phyloP scores from a whole-genome alignment of 1,284 basidiomycete genomes.

The Malassezia nana region DNA sequence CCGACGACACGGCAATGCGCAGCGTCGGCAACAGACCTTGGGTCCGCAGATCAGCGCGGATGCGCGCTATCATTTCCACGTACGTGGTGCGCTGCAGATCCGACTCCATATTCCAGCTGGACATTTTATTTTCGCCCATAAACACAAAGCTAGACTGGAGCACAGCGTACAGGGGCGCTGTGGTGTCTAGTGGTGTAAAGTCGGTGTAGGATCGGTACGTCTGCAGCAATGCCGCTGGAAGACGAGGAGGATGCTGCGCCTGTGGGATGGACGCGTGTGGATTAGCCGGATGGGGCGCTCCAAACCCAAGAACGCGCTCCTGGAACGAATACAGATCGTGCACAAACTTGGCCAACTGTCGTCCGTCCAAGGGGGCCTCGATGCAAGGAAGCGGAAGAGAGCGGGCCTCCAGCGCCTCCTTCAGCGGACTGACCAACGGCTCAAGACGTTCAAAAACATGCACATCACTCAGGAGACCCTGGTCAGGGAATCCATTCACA shows the following conservation, averaged over 20 bases:
- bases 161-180: slow-evolving; percentile 27
- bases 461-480: slow-evolving; percentile 16
- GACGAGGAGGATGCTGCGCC: slow-evolving; percentile 31
- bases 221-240: slow-evolving; percentile 35
- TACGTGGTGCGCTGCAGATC: slow-evolving; percentile 21
- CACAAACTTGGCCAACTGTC: slow-evolving; percentile 18
- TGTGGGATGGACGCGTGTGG: slow-evolving; percentile 21
- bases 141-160: slow-evolving; percentile 26
- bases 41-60: slow-evolving; percentile 27
- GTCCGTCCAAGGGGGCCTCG: slow-evolving; percentile 1
- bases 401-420: not conserved
- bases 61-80: slow-evolving; percentile 30
- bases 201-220: slow-evolving; percentile 26
- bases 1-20: slow-evolving; percentile 24
- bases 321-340: slow-evolving; percentile 36
- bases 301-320: slow-evolving; percentile 32
- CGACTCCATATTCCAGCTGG: slow-evolving; percentile 31
- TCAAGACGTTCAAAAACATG: slow-evolving; percentile 13
- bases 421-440: slow-evolving; percentile 18
- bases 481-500: slow-evolving; percentile 24
- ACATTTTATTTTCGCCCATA: slow-evolving; percentile 21
- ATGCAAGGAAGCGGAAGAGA: not conserved
- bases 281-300: slow-evolving; percentile 26
- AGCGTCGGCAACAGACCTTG: slow-evolving; percentile 23
- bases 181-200: slow-evolving; percentile 20